Base-by-base conservation (phyloP, 352 stramenopile genomes). In the Phytophthora tubulina region DNA sequence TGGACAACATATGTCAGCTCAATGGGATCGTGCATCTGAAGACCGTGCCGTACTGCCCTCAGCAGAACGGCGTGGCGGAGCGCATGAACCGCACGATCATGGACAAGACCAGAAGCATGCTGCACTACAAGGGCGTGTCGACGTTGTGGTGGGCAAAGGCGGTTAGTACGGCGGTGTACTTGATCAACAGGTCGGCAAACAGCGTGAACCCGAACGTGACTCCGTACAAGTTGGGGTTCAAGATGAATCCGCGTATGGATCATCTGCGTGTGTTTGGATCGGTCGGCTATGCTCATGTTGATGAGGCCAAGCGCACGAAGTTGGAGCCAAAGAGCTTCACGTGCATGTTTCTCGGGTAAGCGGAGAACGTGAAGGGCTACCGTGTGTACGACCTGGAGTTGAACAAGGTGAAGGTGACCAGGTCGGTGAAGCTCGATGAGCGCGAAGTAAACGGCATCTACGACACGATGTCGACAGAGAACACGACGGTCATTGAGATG, bases 21-120 rank as follows among this genome's bases (percentile, higher is more conserved):
- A 60, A 53, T 30, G 73, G 70, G 13, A 80, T 84, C 55, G 27
- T 65, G n/a, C 73, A 84, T 13, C 57, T 78, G 62, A 30, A 35
- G 14, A 49, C 52, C 36, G 33, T 73, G 0, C 61, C 65, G 1
- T 73, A 81, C 57, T 78, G 61, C 11, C 67, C 71, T 13, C 74
- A 78, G 61, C 76, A 79, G 55, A 79, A 81, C 48, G 64, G 70
- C 1, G 55, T 81, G 3, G 73, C 70, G 13, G 73, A 84, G 42
- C 38, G 73, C 2, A 74, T 77, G 63, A 78, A 84, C 45, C 46
- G 63, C 0, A 73, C 69, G 0, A 56, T 78, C 4, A 50, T 50
- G 44, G 44, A 31, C 39, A 21, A 21, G 17, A 1, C 17, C 17
- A 21, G 17, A 21, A 21, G 17, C 17, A 21, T 21, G 17, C 1